Base-by-base conservation (phyloP, 345 rosid species). In the Anacardium occidentale region DNA sequence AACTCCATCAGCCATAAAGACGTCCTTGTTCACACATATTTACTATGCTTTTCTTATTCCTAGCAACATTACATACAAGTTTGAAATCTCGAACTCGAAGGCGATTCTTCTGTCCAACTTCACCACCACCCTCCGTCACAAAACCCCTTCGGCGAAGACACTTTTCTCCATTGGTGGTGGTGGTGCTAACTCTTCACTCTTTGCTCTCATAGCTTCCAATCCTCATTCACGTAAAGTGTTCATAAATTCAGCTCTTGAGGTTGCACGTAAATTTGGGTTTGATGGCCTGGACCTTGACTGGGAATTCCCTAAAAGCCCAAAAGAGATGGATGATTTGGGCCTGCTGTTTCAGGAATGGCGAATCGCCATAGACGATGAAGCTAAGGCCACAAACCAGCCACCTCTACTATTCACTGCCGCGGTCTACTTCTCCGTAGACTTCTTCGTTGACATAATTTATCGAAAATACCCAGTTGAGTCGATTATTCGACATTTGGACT, bases 211-310 rank as follows among this genome's bases (percentile, higher is more conserved):
- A 60, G 89, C 75, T 8, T 85, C 91, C 0, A 17, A 68, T 2
- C n/a, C 44, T 0, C n/a, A 44, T 10, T 77, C 82, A 10, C 85
- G 91, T 1, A 26, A 32, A 20, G 56, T 66, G 52, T 86, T 89
- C 70, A 79, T 86, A 71, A 21, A 70, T 5, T 86, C 93, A 0
- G 74, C 91, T 0, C 25, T 85, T 6, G 76, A 83, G 60, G 70
- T 78, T 0, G 93, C 89, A 1, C 70, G 93, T 50, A 61, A 61
- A 37, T 81, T 54, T 25, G 88, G 80, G 22, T 86, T 82, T 45
- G 87, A 85, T 59, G 93, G 93, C 69, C 75, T 86, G 57, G 91
- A 89, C 74, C 76, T 89, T 26, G 91, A 85, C 47, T 89, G 91
- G 93, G 93, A 89, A 51, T 86, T 56, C 58, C 91, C 93, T 4